A percentile compares a stretch with the other conserved stretches of the same genome.
Evolutionary conservation across 164 flowering plant genomes (phyloP).

Genomic region (Nymphaea colorata): DNA sequence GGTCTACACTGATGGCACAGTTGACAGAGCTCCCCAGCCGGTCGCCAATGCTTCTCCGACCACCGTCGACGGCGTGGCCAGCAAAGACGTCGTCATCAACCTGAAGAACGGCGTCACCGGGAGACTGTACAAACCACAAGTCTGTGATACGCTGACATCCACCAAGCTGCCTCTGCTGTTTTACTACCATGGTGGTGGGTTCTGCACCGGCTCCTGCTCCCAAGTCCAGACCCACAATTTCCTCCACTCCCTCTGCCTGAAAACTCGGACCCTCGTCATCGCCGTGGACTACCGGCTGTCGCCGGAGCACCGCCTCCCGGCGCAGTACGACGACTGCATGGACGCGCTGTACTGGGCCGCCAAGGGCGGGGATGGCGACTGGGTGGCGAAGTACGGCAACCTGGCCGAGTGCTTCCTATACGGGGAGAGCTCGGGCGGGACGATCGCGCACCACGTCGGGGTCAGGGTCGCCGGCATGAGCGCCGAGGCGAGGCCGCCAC

Average conservation of each 20-base stretch:
- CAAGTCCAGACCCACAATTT: neutral
- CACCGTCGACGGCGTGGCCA: neutral
- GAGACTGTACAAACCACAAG: neutral
- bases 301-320: neutral
- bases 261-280: neutral
- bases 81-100: neutral
- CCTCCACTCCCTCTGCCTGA: neutral
- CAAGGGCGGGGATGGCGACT: neutral
- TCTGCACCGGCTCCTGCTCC: neutral
- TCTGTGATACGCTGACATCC: neutral
- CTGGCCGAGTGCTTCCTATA: neutral
- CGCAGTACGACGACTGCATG: neutral
- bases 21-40: neutral
- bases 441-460: neutral
- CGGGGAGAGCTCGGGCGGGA: neutral
- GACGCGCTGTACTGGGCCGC: neutral
- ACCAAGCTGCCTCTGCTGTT: neutral
- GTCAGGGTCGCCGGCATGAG: neutral
- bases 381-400: neutral
- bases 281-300: neutral
- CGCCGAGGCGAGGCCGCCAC: neutral
- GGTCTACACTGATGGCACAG: neutral
- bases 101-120: neutral
- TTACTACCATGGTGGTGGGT: neutral
- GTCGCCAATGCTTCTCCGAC: neutral